These are phyloP conservation scores for Kluyveromyces wickerhamii DNA, from an alignment of 805 yeast genomes.

Conservation along the genomic window DNA sequence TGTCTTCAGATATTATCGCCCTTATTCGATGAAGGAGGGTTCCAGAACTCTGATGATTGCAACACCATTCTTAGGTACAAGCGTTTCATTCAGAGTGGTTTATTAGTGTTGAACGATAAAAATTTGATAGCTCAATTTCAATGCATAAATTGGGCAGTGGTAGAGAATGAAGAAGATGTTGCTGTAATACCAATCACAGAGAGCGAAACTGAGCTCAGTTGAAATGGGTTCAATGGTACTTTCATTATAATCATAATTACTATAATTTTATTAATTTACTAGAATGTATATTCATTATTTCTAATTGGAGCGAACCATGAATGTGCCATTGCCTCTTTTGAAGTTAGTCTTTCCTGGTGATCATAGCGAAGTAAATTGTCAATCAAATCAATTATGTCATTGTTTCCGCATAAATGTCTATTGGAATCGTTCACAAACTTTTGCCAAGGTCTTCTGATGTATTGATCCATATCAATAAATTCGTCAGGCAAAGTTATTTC, in stretches of 20 bases:
- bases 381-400: constrained; percentile 72
- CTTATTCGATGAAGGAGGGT: not conserved
- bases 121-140: constrained; percentile 15
- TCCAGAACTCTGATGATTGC: not conserved
- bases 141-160: constrained; percentile 12
- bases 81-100: constrained; percentile 10
- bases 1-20: constrained; percentile 3
- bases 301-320: constrained; percentile 30
- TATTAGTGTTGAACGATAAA: constrained; percentile 15
- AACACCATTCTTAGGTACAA: constrained; percentile 1
- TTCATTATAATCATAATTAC: too few species aligned
- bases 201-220: too few species aligned
- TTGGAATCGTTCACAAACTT: constrained; percentile 66
- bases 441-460: constrained; percentile 81
- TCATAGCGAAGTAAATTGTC: constrained; percentile 77
- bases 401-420: constrained; percentile 50
- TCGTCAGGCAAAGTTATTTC: constrained; percentile 63
- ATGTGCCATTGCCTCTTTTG: constrained; percentile 81
- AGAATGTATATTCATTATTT: constrained; percentile 5
- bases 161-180: not conserved
- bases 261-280: too few species aligned
- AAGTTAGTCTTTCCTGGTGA: constrained; percentile 83
- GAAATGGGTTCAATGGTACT: too few species aligned
- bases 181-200: too few species aligned
- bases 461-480: constrained; percentile 68